phyloP scores from a whole-genome alignment of 2,329 filamentous ascomycete species.

The Colletotrichum coccodes region DNA sequence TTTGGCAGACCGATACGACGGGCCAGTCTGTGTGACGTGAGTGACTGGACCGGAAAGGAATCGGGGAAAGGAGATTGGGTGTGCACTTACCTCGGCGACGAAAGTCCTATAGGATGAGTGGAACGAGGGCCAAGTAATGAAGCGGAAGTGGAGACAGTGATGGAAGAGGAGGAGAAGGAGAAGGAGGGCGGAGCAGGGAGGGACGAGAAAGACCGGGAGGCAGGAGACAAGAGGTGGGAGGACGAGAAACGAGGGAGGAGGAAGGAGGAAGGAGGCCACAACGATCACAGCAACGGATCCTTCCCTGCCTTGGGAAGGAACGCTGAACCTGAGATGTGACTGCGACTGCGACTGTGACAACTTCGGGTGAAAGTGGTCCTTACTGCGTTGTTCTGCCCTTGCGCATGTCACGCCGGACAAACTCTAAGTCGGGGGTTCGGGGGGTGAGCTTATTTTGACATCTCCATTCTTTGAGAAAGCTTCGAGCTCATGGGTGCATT shows the following conservation, averaged over 20 bases:
- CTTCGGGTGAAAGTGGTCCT: slow-evolving; percentile 31
- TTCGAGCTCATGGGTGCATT: neutral
- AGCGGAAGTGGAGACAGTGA: too few relatives aligned
- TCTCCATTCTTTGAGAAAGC: slow-evolving; percentile 1
- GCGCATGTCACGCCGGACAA: slow-evolving; percentile 15
- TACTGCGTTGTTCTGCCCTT: neutral
- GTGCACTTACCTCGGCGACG: neutral
- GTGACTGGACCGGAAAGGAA: neutral
- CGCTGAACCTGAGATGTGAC: neutral
- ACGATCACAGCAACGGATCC: neutral
- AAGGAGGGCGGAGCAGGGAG: too few relatives aligned
- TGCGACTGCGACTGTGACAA: neutral
- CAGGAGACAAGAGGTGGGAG: neutral
- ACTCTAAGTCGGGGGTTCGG: slow-evolving; percentile 14
- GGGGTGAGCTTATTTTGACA: slow-evolving; percentile 32
- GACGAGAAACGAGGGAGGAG: neutral
- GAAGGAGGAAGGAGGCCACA: neutral
- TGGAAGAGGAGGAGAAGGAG: neutral
- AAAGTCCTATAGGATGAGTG: neutral
- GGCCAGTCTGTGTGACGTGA: neutral
- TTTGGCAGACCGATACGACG: neutral
- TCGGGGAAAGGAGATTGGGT: neutral
- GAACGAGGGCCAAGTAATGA: neutral
- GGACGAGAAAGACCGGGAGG: neutral
- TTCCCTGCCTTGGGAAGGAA: neutral